Evolutionary conservation across 148 eudicot species (phyloP), one percentile per base, ranked within the genome.

Genomic region (Dysphania ambrosioides): DNA sequence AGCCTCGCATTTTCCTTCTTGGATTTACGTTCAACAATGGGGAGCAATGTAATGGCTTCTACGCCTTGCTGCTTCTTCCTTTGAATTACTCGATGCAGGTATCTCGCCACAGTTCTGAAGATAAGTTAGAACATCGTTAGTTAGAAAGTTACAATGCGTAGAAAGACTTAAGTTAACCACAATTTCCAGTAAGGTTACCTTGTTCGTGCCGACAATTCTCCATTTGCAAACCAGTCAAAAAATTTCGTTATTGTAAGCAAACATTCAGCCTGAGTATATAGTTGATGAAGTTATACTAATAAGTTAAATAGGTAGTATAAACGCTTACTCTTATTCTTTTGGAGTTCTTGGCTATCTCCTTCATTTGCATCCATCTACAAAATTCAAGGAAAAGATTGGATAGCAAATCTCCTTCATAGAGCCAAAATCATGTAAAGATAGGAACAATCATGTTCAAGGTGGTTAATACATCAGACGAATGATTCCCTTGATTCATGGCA

Each of bases 1-100:
- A 94, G 68, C 77, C 84, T 81, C 27, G 98, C 96, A 31, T 84
- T 85, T 79, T 90, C 92, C 68, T 80, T 81, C 88, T 75, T 88
- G 36, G 84, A 80, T 83, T 90, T 91, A 69, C 86, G 79, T 71
- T 80, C 49, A 79, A 88, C 49, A 71, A 90, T 76, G 71, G 78
- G 83, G 31, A 81, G 83, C 75, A 94, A 79, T 63, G 78, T 80
- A 70, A 86, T 58, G 18, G 67, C 75, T 77, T 78, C 84, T 24
- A 79, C 80, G 38, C 77, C 82, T 61, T 81, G 75, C 60, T 68
- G 66, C 79, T 65, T 77, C 81, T 82, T 88, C 62, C 59, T 70
- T 19, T 75, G 61, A 15, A 68, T 49, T 23, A 87, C 84, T 73
- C 40, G 71, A 68, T 70, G 81, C 65, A 94, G 83, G 79, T 75